These are phyloP conservation scores for Naegleria fowleri DNA, from an alignment of 208 protist genomes.

Conservation along the genomic window DNA sequence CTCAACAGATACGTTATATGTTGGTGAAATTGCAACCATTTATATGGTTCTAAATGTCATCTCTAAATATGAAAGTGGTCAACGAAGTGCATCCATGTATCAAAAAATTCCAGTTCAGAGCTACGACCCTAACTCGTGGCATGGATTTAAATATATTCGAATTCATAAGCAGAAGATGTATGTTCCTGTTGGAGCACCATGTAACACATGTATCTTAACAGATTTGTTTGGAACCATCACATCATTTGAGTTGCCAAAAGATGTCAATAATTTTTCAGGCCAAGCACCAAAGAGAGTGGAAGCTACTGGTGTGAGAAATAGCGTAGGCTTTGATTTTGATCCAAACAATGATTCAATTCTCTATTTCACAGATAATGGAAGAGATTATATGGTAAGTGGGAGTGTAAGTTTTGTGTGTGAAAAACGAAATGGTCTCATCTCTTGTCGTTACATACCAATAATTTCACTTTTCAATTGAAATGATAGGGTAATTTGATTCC, in stretches of 20 bases:
- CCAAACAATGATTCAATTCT: not conserved
- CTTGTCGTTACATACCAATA: too few species aligned
- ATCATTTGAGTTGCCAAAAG: not conserved
- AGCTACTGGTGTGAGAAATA: not conserved
- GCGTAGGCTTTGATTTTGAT: not conserved
- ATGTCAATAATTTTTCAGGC: not conserved
- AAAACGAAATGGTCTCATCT: too few species aligned
- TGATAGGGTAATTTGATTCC: not conserved
- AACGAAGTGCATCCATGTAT: not conserved
- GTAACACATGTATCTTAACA: not conserved
- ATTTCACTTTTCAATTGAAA: too few species aligned
- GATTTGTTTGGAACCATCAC: not conserved
- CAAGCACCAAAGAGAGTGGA: not conserved
- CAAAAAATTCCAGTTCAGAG: not conserved
- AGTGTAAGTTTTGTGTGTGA: too few species aligned
- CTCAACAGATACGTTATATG: not conserved
- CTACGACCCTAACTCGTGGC: not conserved
- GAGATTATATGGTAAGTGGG: not conserved
- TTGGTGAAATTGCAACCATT: not conserved
- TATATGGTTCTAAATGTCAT: not conserved
- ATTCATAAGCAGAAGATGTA: not conserved
- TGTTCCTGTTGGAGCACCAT: not conserved
- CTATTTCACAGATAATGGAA: constrained; percentile 18
- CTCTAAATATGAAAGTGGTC: not conserved
- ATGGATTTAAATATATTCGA: constrained; percentile 11